Base-by-base conservation (phyloP, 495 filamentous ascomycete genomes). In the Lichenothelia convexa region DNA sequence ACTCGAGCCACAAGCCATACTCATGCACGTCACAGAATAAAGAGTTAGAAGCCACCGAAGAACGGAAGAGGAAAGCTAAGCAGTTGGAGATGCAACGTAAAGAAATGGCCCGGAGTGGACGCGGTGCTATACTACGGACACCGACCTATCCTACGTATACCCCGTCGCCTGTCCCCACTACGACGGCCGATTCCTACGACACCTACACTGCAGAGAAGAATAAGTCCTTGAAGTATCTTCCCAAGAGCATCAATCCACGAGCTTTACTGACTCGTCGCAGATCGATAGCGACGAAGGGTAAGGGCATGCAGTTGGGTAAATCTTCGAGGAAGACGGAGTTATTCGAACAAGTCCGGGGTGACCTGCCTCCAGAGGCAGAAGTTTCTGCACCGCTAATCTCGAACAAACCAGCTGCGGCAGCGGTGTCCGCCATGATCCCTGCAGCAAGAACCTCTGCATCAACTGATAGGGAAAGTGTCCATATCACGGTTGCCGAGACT, bases 251-350 rank as follows among this genome's bases (percentile, higher is more conserved):
- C 24, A 29, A 9, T 11, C 9, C 15, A 29, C 24, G n/a, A n/a
- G n/a, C n/a, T n/a, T n/a, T n/a, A 46, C 32, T 18, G 20, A 17
- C 15, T 34, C 9, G 1, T 21, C 27, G 11, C 32, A 78, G 71
- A 51, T 61, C 73, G 21, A 53, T 75, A 32, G 71, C 79, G 19
- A 70, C 73, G 23, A 84, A 87, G 53, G 83, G 84, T 40, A 97
- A 97, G 60, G 89, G 89, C 35, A 94, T 97, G 89, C 87, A 94
- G 56, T 61, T 97, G 26, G 91, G 89, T 57, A 93, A 93, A 67
- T 95, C 95, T 60, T 92, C 82, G 22, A 93, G 93, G 64, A 80
- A 79, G 20, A 89, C 81, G 11, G 81, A 89, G 58, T 93, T 94
- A 67, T 95, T 91, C 49, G 87, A 95, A 55, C 78, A 78, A 45